A percentile compares a stretch with the other conserved stretches of the same genome.
phyloP scores from a whole-genome alignment of 345 rosid genomes.

The Moricandia arvensis region DNA sequence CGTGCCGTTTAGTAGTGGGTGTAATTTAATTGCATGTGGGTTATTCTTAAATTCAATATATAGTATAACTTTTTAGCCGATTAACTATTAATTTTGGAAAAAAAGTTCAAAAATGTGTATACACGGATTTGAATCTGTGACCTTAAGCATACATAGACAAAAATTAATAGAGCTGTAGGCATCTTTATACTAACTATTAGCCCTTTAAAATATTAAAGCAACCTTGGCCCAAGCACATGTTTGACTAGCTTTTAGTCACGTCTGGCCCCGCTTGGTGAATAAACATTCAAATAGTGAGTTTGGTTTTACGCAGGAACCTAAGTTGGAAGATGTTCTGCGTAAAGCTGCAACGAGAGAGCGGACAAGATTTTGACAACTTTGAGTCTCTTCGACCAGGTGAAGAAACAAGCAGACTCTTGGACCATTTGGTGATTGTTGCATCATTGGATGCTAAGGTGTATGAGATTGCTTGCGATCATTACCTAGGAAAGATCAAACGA shows the following conservation, averaged over 20 bases:
- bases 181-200: no score
- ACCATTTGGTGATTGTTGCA: constrained; percentile 65
- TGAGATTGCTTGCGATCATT: constrained; percentile 70
- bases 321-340: constrained; percentile 53
- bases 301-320: constrained; percentile 25
- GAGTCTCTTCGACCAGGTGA: constrained; percentile 50
- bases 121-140: no score
- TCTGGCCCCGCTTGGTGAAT: neutral
- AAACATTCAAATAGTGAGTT: neutral
- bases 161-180: no score
- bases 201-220: no score
- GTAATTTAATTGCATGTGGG: neutral
- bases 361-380: constrained; percentile 71
- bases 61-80: no score
- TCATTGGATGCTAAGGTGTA: constrained; percentile 61
- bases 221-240: no score
- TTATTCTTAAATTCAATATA: no score
- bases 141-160: no score
- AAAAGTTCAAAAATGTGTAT: no score
- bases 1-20: neutral
- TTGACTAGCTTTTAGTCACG: neutral
- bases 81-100: no score
- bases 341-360: constrained; percentile 52
- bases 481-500: constrained; percentile 48
- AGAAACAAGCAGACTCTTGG: constrained; percentile 55